Evolutionary conservation across 768 basidiomycete genomes (phyloP).

Genomic region (Astraeus odoratus): DNA sequence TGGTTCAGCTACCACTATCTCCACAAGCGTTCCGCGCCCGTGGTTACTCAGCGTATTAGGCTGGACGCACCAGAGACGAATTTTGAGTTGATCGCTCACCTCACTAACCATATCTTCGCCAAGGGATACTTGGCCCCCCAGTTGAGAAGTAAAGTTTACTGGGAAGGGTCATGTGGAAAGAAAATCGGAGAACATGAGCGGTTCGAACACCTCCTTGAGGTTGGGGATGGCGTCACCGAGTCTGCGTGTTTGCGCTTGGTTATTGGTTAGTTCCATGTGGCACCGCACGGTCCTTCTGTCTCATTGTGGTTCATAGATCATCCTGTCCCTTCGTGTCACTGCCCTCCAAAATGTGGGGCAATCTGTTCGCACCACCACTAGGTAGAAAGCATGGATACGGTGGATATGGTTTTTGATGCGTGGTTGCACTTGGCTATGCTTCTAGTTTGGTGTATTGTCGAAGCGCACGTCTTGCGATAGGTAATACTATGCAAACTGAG

Average conservation of each 20-base stretch:
- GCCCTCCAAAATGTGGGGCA: neutral
- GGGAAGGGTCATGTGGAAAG: conserved; percentile 34
- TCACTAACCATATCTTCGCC: conserved; percentile 42
- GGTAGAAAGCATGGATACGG: neutral
- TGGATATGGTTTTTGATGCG: neutral
- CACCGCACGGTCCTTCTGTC: no score
- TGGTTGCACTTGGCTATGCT: neutral
- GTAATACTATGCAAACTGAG: neutral
- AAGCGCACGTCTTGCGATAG: neutral
- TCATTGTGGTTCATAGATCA: neutral
- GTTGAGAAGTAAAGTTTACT: conserved; percentile 33
- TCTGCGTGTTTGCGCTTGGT: conserved; percentile 11
- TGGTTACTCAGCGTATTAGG: conserved; percentile 39
- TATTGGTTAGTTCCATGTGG: conserved; percentile 9
- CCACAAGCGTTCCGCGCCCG: conserved; percentile 24
- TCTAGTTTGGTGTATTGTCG: neutral
- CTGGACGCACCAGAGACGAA: conserved; percentile 27
- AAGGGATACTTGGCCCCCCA: conserved; percentile 32
- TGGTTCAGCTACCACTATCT: conserved; percentile 42
- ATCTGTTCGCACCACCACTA: neutral
- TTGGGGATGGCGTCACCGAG: conserved; percentile 14
- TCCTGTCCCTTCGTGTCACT: neutral
- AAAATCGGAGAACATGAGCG: conserved; percentile 21
- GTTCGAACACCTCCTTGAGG: conserved; percentile 17
- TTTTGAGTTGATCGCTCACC: conserved; percentile 36